Evolutionary conservation across 2,329 filamentous ascomycete species (phyloP).

Genomic region (Penicillium sp.): DNA sequence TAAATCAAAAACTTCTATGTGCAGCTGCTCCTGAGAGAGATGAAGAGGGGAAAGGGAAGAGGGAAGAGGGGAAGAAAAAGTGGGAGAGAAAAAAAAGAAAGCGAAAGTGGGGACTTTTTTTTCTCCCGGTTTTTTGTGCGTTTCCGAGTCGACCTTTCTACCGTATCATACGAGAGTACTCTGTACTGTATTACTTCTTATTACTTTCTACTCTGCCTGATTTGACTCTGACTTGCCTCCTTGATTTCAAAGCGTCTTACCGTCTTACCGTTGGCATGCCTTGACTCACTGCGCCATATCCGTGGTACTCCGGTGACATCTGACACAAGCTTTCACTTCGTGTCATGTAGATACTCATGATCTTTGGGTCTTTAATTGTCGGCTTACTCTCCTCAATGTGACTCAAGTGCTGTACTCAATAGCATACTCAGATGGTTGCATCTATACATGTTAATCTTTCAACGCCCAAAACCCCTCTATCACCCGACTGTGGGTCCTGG

Average conservation of each 20-base stretch:
- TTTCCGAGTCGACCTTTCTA: conserved; percentile 12
- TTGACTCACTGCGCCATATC: conserved; percentile 3
- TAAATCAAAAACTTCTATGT: conserved; percentile 40
- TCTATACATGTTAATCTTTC: neutral
- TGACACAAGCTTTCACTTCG: neutral
- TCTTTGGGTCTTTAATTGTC: neutral
- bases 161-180: neutral
- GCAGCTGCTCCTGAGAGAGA: conserved; percentile 40
- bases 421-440: neutral
- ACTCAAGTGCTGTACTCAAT: too few species aligned
- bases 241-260: conserved; percentile 10
- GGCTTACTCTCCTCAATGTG: too few species aligned
- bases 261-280: neutral
- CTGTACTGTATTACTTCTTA: too few species aligned
- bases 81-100: conserved; percentile 31
- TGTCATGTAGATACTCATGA: neutral
- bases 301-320: conserved; percentile 9
- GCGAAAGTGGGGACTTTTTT: conserved; percentile 31
- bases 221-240: neutral
- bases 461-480: neutral
- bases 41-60: conserved; percentile 31
- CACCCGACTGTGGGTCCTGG: neutral
- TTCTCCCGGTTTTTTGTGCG: conserved; percentile 28
- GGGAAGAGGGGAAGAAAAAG: conserved; percentile 32
- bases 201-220: neutral